Percentiles rank a stretch among this genome's conserved stretches.
Evolutionary conservation across 2,329 filamentous ascomycete genomes (phyloP).

Genomic region (Alternaria dauci): DNA sequence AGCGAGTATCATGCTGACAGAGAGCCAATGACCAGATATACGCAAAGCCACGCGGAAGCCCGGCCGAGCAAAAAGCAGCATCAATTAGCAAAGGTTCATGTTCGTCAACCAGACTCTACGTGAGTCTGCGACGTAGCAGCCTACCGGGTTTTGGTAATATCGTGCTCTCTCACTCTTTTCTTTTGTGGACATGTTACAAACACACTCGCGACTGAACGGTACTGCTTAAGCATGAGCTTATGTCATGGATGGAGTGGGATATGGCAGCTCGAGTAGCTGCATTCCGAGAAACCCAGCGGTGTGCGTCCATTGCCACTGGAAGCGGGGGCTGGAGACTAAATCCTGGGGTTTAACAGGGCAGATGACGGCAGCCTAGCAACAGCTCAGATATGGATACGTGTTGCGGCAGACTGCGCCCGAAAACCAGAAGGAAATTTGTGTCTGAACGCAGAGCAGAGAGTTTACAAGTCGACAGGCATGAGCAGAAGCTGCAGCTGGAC

Average conservation of each 20-base stretch:
- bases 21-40: slow-evolving; percentile 5
- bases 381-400: slow-evolving; percentile 25
- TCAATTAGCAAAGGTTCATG: neutral
- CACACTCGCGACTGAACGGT: neutral
- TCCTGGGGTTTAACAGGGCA: slow-evolving; percentile 32
- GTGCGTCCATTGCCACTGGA: slow-evolving; percentile 29
- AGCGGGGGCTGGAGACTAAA: slow-evolving; percentile 30
- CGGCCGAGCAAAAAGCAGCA: slow-evolving; percentile 15
- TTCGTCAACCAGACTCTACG: neutral
- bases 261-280: slow-evolving; percentile 20
- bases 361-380: slow-evolving; percentile 16
- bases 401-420: slow-evolving; percentile 32
- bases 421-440: slow-evolving; percentile 11
- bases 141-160: neutral
- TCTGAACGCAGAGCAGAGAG: slow-evolving; percentile 29
- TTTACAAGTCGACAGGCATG: slow-evolving; percentile 31
- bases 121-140: neutral
- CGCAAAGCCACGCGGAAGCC: slow-evolving; percentile 9
- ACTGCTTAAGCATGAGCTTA: neutral
- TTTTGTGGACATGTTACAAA: neutral
- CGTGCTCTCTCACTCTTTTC: neutral
- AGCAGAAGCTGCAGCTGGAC: slow-evolving; percentile 17
- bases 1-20: slow-evolving; percentile 5
- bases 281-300: slow-evolving; percentile 41
- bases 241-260: neutral